These are phyloP conservation scores for Podila horticola DNA, from an alignment of 192 early-diverging fungal species.

Conservation along the genomic window DNA sequence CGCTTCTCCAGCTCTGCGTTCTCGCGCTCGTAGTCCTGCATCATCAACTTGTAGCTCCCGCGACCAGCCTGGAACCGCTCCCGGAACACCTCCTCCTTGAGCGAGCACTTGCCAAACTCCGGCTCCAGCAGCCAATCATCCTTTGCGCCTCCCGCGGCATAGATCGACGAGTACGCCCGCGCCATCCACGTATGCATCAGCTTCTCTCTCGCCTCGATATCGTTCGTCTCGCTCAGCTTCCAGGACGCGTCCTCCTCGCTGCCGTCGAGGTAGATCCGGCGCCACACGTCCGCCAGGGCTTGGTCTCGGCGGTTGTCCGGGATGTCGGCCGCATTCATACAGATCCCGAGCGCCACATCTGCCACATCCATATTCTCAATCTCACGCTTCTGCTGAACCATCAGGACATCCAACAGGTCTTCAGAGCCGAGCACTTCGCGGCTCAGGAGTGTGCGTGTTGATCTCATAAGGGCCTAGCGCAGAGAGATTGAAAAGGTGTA, in stretches of 20 bases:
- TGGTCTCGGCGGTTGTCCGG: conserved; percentile 40
- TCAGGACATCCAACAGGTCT: conserved; percentile 37
- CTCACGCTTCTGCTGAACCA: conserved; percentile 21
- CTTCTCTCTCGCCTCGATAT: conserved; percentile 25
- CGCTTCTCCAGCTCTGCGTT: conserved; percentile 35
- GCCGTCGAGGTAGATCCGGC: conserved; percentile 28
- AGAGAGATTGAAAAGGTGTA: not conserved
- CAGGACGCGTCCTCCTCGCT: conserved; percentile 13
- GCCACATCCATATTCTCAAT: conserved; percentile 21
- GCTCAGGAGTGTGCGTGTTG: conserved; percentile 11
- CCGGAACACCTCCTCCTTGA: conserved; percentile 31
- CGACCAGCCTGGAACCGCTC: conserved; percentile 10
- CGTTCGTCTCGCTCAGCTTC: conserved; percentile 21
- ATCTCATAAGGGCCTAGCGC: conserved; percentile 9
- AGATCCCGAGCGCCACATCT: conserved; percentile 29
- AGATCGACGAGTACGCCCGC: conserved; percentile 31
- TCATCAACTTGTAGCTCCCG: conserved; percentile 15
- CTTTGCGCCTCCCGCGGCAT: conserved; percentile 24
- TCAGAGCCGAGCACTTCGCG: conserved; percentile 26
- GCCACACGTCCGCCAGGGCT: conserved; percentile 45
- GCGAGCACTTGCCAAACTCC: conserved; percentile 21
- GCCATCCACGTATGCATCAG: conserved; percentile 30
- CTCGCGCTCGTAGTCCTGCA: conserved; percentile 31
- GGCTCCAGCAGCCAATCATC: conserved; percentile 33
- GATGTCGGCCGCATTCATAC: conserved; percentile 35